phyloP scores from a whole-genome alignment of 169 alveolate genomes.

The Cryptosporidium muris region DNA sequence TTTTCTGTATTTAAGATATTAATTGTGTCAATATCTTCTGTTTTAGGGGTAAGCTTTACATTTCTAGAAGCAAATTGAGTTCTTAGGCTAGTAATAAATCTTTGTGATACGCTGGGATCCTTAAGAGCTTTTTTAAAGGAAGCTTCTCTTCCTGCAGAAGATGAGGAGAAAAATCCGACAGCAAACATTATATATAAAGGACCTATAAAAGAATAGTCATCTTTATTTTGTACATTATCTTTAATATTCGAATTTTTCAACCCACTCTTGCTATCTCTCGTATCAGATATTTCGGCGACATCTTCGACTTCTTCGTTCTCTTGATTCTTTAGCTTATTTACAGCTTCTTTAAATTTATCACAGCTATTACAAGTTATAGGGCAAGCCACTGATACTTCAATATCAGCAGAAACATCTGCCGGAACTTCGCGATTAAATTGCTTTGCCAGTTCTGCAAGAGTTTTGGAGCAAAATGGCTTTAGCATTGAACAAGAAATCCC shows the following conservation, averaged over 20 bases:
- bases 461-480: conserved; percentile 69
- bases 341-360: conserved; percentile 49
- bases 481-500: conserved; percentile 56
- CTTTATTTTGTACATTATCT: not conserved
- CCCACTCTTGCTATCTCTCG: not conserved
- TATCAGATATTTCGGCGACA: not conserved
- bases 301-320: conserved; percentile 44
- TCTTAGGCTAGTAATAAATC: conserved; percentile 32
- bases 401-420: conserved; percentile 70
- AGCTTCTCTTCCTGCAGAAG: conserved; percentile 38
- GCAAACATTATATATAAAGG: conserved; percentile 21
- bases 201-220: conserved; percentile 7
- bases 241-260: not conserved
- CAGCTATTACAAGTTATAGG: conserved; percentile 45
- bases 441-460: conserved; percentile 60
- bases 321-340: conserved; percentile 50
- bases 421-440: conserved; percentile 72
- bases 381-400: conserved; percentile 74
- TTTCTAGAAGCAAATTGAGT: conserved; percentile 46
- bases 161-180: conserved; percentile 38
- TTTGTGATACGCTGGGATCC: conserved; percentile 14
- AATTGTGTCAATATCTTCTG: not conserved
- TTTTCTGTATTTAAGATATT: not conserved
- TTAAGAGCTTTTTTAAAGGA: conserved; percentile 28
- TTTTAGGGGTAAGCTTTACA: conserved; percentile 27